These are phyloP conservation scores for Canavalia ensiformis DNA, from an alignment of 306 rosid genomes.

Conservation along the genomic window DNA sequence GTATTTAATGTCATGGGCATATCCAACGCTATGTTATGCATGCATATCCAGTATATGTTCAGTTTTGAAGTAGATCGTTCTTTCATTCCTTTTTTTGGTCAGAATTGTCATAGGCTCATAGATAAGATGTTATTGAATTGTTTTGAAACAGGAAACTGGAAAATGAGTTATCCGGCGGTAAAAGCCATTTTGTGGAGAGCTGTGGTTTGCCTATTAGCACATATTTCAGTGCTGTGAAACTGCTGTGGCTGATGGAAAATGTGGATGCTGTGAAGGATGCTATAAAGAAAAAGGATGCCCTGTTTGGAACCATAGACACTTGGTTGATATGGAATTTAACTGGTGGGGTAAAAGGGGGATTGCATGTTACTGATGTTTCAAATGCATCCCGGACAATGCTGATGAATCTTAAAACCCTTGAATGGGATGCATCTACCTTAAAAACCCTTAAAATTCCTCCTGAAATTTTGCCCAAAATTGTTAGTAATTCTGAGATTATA, in stretches of 20 bases:
- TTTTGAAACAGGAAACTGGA: conserved; percentile 72
- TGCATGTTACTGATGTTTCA: conserved; percentile 88
- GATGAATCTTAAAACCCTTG: conserved; percentile 82
- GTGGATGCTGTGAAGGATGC: conserved; percentile 70
- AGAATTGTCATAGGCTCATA: neutral
- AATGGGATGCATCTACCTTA: conserved; percentile 75
- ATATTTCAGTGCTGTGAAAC: conserved; percentile 85
- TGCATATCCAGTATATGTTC: no score
- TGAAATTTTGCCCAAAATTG: conserved; percentile 76
- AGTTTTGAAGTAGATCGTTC: conserved; percentile 8
- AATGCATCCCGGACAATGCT: conserved; percentile 94
- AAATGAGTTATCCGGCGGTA: conserved; percentile 81
- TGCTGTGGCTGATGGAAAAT: conserved; percentile 87
- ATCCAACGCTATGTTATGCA: neutral
- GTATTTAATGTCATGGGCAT: neutral
- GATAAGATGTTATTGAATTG: neutral
- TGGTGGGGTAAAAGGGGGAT: conserved; percentile 75
- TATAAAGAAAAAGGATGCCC: conserved; percentile 73
- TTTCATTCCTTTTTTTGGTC: conserved; percentile 3
- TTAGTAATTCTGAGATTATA: conserved; percentile 81
- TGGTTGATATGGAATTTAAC: conserved; percentile 96
- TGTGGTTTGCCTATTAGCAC: conserved; percentile 94
- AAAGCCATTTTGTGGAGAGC: conserved; percentile 71
- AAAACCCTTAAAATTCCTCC: conserved; percentile 67
- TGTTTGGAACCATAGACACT: conserved; percentile 89